Percentiles rank a stretch among this genome's conserved stretches.
phyloP scores from a whole-genome alignment of 2,329 filamentous ascomycete species.

The Verticillium tricorpus region DNA sequence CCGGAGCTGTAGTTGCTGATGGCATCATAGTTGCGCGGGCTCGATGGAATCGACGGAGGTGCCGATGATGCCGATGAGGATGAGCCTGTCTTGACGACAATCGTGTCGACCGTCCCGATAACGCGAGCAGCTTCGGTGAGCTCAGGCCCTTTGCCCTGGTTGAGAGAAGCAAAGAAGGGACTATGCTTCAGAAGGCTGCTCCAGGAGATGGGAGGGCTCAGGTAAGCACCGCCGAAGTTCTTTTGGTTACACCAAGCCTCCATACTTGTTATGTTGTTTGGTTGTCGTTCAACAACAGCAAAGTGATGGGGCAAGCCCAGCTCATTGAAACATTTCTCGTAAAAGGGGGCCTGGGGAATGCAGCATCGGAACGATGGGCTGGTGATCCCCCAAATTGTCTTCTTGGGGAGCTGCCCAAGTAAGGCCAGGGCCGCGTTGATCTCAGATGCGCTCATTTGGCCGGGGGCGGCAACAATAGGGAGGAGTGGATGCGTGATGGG shows the following conservation, averaged over 20 bases:
- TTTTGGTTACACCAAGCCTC: constrained; percentile 69
- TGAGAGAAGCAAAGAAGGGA: constrained; percentile 45
- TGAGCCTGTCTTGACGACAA: constrained; percentile 56
- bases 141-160: constrained; percentile 46
- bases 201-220: constrained; percentile 66
- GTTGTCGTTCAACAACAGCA: constrained; percentile 66
- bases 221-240: constrained; percentile 76
- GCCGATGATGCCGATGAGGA: constrained; percentile 38
- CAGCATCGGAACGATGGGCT: constrained; percentile 58
- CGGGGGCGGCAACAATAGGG: constrained; percentile 79
- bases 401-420: constrained; percentile 75
- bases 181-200: constrained; percentile 55
- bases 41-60: constrained; percentile 43
- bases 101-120: constrained; percentile 79
- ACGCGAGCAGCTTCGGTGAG: constrained; percentile 72
- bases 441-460: constrained; percentile 79
- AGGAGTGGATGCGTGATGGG: constrained; percentile 83
- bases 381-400: constrained; percentile 75
- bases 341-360: constrained; percentile 76
- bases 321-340: constrained; percentile 78
- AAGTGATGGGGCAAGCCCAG: constrained; percentile 84
- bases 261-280: constrained; percentile 60
- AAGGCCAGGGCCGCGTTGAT: constrained; percentile 76
- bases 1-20: constrained; percentile 2
- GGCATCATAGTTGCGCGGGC: constrained; percentile 31